A percentile compares a stretch with the other conserved stretches of the same genome.
Evolutionary conservation across 2,329 filamentous ascomycete genomes (phyloP).

Genomic region (Diplodia scrobiculata): DNA sequence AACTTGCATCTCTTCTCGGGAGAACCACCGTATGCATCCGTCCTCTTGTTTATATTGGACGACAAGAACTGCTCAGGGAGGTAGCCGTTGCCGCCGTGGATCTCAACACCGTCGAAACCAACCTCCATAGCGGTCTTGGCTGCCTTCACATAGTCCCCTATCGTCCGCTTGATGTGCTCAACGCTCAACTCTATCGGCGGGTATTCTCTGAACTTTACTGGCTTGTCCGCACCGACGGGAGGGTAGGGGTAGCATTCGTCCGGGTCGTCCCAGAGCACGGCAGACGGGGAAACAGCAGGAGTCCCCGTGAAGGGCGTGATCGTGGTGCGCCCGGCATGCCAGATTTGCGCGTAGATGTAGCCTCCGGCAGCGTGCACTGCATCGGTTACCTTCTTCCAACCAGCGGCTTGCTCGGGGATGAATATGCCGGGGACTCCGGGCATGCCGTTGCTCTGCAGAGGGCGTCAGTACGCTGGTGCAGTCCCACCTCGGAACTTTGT

Average conservation of each 20-base stretch:
- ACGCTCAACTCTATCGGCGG: constrained; percentile 46
- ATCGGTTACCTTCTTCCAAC: constrained; percentile 56
- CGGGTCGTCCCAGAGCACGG: constrained; percentile 51
- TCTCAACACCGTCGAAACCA: constrained; percentile 59
- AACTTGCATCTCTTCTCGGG: constrained; percentile 59
- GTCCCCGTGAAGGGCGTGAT: constrained; percentile 44
- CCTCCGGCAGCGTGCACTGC: constrained; percentile 56
- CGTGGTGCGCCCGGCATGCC: constrained; percentile 55
- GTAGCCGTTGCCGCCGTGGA: constrained; percentile 56
- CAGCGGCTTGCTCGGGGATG: constrained; percentile 48
- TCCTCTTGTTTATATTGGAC: constrained; percentile 54
- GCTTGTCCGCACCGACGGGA: constrained; percentile 41
- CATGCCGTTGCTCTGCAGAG: constrained; percentile 35
- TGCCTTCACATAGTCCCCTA: constrained; percentile 49
- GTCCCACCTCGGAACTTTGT: neutral
- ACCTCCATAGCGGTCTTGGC: constrained; percentile 57
- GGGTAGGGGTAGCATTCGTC: constrained; percentile 49
- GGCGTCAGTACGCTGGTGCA: neutral
- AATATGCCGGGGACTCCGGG: constrained; percentile 42
- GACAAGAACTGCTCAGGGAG: constrained; percentile 58
- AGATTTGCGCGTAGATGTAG: constrained; percentile 51
- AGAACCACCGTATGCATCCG: constrained; percentile 55
- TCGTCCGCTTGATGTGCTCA: constrained; percentile 50
- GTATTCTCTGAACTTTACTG: constrained; percentile 42
- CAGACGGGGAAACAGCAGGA: constrained; percentile 46